Evolutionary conservation across 2,329 filamentous ascomycete genomes (phyloP).

Genomic region (Stylonectria norvegica): DNA sequence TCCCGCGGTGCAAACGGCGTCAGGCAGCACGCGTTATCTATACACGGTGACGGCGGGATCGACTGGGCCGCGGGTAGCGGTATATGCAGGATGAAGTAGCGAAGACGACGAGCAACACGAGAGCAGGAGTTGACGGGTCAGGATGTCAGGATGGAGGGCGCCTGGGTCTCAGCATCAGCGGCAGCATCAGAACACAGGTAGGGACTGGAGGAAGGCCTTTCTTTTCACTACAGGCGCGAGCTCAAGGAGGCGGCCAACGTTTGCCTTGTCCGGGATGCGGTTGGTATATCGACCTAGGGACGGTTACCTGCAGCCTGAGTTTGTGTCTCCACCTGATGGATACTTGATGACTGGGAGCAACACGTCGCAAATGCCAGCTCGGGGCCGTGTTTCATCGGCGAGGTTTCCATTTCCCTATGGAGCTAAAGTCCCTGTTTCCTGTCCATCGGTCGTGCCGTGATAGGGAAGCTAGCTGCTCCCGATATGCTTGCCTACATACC

Average conservation of each 20-base stretch:
- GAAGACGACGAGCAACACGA: background rate
- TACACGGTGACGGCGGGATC: constrained; percentile 6
- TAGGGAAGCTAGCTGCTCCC: constrained; percentile 8
- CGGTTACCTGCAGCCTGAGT: constrained; percentile 20
- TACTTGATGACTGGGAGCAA: no score
- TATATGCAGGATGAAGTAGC: constrained; percentile 5
- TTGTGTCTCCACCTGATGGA: constrained; percentile 15
- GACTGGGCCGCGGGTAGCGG: constrained; percentile 3
- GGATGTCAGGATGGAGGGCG: no score
- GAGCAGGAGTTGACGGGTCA: background rate
- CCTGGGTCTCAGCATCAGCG: no score
- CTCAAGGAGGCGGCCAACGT: constrained; percentile 2
- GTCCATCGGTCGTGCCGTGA: constrained; percentile 2
- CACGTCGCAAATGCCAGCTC: no score
- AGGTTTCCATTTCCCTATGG: no score
- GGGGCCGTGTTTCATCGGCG: no score
- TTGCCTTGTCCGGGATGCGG: constrained; percentile 8
- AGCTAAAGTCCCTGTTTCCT: no score
- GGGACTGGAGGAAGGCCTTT: background rate
- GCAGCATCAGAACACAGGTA: no score
- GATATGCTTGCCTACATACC: constrained; percentile 8
- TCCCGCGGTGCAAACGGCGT: constrained; percentile 4
- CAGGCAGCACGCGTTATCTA: constrained; percentile 1
- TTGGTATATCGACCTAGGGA: constrained; percentile 6
- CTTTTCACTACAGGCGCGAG: constrained; percentile 1